phyloP scores from a whole-genome alignment of 768 basidiomycete species.

The Fomitopsis serialis region DNA sequence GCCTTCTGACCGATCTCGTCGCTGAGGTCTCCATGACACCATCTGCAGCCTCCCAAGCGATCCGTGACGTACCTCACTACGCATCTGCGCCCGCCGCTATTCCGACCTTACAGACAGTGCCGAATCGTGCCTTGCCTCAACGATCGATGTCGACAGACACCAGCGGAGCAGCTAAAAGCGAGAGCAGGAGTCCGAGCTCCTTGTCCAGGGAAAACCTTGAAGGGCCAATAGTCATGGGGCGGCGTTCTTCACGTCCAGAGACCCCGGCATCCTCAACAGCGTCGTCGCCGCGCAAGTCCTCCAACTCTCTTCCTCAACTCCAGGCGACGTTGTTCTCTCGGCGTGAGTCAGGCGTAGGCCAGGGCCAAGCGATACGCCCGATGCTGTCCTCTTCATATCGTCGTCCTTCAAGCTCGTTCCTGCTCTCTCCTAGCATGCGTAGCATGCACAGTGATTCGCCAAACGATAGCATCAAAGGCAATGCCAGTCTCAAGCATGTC shows the following conservation, averaged over 20 bases:
- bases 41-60: constrained; percentile 19
- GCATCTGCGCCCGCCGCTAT: constrained; percentile 39
- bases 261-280: constrained; percentile 21
- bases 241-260: constrained; percentile 14
- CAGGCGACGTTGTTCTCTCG: constrained; percentile 17
- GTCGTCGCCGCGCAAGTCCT: constrained; percentile 16
- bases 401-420: constrained; percentile 32
- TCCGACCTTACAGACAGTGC: constrained; percentile 21
- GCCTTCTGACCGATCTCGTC: constrained; percentile 46
- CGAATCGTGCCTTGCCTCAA: constrained; percentile 13
- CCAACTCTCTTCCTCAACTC: constrained; percentile 13
- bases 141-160: constrained; percentile 9
- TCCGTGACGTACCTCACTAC: constrained; percentile 28
- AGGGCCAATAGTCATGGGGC: constrained; percentile 7
- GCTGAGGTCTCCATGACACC: constrained; percentile 30
- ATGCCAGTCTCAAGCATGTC: constrained; percentile 51
- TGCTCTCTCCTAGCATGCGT: constrained; percentile 27
- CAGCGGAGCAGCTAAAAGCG: neutral
- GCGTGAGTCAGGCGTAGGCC: constrained; percentile 12
- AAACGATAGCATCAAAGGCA: constrained; percentile 19
- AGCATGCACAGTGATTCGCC: constrained; percentile 29
- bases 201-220: constrained; percentile 11
- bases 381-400: constrained; percentile 28
- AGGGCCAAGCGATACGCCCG: constrained; percentile 13
- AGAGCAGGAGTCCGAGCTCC: constrained; percentile 14